Percentiles rank a stretch among this genome's conserved stretches.
Conservation (phyloP, 345 rosid species). For the Gossypium stocksii region DNA sequence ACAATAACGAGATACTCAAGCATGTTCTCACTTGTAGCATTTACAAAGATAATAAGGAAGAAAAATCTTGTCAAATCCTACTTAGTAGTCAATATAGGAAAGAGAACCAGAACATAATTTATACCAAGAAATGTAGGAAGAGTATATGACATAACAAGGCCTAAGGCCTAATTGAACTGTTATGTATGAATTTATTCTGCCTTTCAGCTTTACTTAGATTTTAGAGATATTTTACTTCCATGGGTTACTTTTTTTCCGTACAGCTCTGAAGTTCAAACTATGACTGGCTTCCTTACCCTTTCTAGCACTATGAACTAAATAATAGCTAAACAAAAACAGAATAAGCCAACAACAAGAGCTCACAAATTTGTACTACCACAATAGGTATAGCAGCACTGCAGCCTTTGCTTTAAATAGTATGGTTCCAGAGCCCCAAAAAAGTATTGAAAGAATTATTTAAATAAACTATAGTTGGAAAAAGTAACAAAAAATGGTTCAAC, state of each 20-base stretch:
- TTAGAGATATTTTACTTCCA: constrained; percentile 6
- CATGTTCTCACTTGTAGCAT: neutral
- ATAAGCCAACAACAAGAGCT: neutral
- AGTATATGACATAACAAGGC: neutral
- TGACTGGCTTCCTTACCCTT: neutral
- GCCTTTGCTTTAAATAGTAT: neutral
- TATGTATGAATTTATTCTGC: neutral
- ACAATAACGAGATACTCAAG: constrained; percentile 20
- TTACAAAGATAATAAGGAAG: neutral
- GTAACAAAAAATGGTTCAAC: neutral
- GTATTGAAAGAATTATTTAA: neutral
- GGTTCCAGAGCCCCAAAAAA: constrained; percentile 8
- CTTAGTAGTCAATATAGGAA: neutral
- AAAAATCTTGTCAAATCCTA: neutral
- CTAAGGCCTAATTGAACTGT: neutral
- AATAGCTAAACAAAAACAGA: neutral
- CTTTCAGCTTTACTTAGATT: constrained; percentile 5
- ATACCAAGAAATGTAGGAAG: neutral
- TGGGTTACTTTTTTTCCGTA: neutral
- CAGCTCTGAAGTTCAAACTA: neutral
- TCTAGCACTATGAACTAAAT: constrained; percentile 3
- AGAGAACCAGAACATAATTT: neutral
- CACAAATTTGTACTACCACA: neutral
- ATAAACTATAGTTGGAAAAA: neutral
- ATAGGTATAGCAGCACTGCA: neutral